A percentile compares a stretch with the other conserved stretches of the same genome.
These are phyloP conservation scores for Xylaria acuta DNA, from an alignment of 495 filamentous ascomycete species.

Conservation along the genomic window DNA sequence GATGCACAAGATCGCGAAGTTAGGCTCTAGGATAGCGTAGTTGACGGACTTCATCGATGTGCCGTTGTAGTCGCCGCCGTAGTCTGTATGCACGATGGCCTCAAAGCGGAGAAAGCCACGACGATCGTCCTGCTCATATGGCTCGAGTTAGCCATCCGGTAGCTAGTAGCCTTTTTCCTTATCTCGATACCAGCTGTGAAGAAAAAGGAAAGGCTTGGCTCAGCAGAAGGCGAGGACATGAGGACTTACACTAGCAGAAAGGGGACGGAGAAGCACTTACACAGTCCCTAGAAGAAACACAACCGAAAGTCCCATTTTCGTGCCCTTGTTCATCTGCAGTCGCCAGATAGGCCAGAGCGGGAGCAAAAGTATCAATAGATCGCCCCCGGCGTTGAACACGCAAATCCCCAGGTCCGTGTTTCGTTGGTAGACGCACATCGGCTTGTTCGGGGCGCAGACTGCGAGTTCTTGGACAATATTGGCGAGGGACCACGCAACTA, in stretches of 20 bases:
- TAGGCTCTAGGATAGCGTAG: background rate
- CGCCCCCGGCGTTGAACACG: background rate
- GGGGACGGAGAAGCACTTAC: background rate
- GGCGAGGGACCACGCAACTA: background rate
- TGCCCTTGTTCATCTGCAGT: background rate
- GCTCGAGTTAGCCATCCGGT: background rate
- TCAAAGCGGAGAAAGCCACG: constrained; percentile 1
- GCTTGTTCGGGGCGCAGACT: background rate
- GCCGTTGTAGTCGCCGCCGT: background rate
- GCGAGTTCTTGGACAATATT: background rate
- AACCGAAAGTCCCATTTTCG: background rate
- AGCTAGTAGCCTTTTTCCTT: background rate
- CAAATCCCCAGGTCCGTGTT: background rate
- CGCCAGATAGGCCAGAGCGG: background rate
- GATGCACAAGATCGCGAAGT: background rate
- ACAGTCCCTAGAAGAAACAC: background rate
- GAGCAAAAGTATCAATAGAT: background rate
- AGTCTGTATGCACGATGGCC: background rate
- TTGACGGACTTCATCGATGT: background rate
- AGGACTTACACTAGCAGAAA: background rate
- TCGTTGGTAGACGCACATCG: background rate
- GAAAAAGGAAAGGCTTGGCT: background rate
- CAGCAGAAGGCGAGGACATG: background rate
- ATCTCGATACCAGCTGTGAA: background rate
- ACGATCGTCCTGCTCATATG: background rate